Base-by-base conservation (phyloP, 2,329 filamentous ascomycete genomes). In the Colletotrichum caudatum region DNA sequence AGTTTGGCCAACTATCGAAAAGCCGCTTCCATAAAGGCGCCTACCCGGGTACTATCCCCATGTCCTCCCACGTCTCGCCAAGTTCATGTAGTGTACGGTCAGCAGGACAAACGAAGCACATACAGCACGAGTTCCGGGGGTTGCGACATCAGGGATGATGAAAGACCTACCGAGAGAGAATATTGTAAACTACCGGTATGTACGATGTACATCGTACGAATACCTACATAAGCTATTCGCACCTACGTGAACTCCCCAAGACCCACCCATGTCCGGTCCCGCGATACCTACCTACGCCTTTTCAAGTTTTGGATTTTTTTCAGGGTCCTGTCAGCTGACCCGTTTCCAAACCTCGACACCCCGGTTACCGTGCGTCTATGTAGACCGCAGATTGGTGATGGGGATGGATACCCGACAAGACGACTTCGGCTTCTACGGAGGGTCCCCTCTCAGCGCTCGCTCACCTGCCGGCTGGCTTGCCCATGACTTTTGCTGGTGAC, bases 231-330 rank as follows among this genome's bases (percentile, higher is more conserved):
- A 41, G 12, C 9, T 18, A 37, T 8, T n/a, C n/a, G n/a, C n/a
- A n/a, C n/a, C 18, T 57, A 23, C 16, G 54, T 46, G 11, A 18
- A 5, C 11, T 35, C 23, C 23, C 6, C 12, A 6, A 53, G 48
- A 35, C 46, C 62, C 69, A 69, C 69, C 16, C 54, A 50, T 54
- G 51, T 69, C 65, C 64, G 59, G 54, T 69, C 60, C 53, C 69
- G 56, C 53, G 64, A 71, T 71, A 64, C n/a, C n/a, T n/a, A n/a
- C n/a, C n/a, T n/a, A n/a, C 53, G 53, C 68, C 46, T 69, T 69
- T 69, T 54, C 69, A 69, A 72, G 60, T 72, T 72, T 64, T 41
- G 51, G 35, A 54, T 29, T 59, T 71, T 68, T 62, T 63, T 68
- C 59, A 72, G 56, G 69, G 66, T 72, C 69, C 59, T 69, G 59